Evolutionary conservation across 73 alveolate genomes (phyloP).

Genomic region (Paramecium pentaurelia): DNA sequence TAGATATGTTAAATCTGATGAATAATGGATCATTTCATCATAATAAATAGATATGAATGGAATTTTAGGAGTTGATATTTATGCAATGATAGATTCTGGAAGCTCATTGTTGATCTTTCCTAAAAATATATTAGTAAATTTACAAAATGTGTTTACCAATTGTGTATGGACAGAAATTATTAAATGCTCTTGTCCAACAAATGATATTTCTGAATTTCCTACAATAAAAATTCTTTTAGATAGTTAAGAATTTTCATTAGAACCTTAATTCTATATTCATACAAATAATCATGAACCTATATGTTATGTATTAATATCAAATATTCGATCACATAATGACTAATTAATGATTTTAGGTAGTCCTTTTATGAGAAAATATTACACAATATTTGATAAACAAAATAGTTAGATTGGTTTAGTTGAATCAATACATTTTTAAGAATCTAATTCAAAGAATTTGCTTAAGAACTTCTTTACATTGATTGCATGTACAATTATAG

Average conservation of each 20-base stretch:
- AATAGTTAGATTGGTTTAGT: conserved; percentile 79
- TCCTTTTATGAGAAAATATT: conserved; percentile 84
- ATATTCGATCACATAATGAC: neutral
- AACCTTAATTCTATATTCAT: conserved; percentile 8
- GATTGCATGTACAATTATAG: neutral
- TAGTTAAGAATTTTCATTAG: neutral
- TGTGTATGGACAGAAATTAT: conserved; percentile 9
- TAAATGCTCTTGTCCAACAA: conserved; percentile 40
- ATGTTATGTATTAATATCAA: conserved; percentile 14
- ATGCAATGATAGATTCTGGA: conserved; percentile 20
- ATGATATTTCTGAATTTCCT: neutral
- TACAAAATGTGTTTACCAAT: neutral
- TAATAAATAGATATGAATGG: neutral
- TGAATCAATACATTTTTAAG: neutral
- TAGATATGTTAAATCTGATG: neutral
- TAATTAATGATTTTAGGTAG: conserved; percentile 82
- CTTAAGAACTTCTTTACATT: neutral
- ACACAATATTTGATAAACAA: conserved; percentile 77
- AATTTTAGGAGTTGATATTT: neutral
- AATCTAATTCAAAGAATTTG: neutral
- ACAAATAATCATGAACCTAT: conserved; percentile 15
- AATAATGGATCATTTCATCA: neutral
- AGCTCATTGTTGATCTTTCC: conserved; percentile 26
- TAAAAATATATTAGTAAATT: neutral
- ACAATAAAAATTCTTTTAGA: neutral